Base-by-base conservation (phyloP, 73 alveolate species). In the Uronychia binucleata region DNA sequence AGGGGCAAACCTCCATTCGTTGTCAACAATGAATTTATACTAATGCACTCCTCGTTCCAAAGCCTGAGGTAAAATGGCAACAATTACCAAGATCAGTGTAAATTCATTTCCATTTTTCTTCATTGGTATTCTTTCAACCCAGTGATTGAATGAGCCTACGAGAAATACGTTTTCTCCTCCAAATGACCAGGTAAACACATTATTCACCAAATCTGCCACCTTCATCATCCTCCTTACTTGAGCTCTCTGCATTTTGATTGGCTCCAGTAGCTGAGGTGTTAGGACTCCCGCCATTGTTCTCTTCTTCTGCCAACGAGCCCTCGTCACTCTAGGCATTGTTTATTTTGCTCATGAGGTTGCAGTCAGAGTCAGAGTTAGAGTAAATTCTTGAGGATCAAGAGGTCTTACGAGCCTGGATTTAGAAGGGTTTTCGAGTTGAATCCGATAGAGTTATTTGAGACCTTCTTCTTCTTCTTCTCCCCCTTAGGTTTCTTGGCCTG, bases 1-100 rank as follows among this genome's bases (percentile, higher is more conserved):
- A 8, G 99, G 99, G 1, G 99, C 98, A 83, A 95, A 97, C 59
- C 99, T 88, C 99, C 99, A 97, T 76, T 97, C 97, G 28, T 94
- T 96, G 84, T 97, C 99, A 28, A 97, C 99, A 27, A 96, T 97
- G 89, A 96, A 97, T 84, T 97, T 97, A 89, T 97, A 97, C 59
- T 95, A 92, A 74, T 97, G 97, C 29, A 93, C 93, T 26, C 96
- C 97, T 88, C 93, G 81, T 33, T 94, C 93, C 30, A 89, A 78
- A 0, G 87, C 34, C 57, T 78, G 75, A 19, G 58, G 78, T 34
- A 30, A 34, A n/a, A 19, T 58, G 57, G 28, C 31, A 28, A 27
- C 85, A 33, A 67, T 33, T 31, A 34, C 58, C 31, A 58, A 60
- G 30, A 76, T 84, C n/a, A 82, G 29, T 13, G 93, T 88, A 57